A percentile compares a stretch with the other conserved stretches of the same genome.
Evolutionary conservation across 208 protist genomes (phyloP).

Genomic region (Leishmania braziliensis): DNA sequence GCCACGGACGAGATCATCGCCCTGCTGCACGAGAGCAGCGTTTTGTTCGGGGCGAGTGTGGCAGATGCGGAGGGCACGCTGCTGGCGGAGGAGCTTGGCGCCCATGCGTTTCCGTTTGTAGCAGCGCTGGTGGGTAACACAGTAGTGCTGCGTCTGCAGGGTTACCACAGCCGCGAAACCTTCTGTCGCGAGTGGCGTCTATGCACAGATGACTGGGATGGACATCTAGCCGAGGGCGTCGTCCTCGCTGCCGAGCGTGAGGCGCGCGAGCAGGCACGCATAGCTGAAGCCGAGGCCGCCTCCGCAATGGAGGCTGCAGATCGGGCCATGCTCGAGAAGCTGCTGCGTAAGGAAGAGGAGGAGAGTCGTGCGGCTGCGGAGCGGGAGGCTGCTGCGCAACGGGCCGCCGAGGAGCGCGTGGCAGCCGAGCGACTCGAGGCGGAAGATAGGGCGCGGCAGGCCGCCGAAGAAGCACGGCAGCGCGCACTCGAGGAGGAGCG

Average conservation of each 20-base stretch:
- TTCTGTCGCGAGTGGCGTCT: slow-evolving; percentile 54
- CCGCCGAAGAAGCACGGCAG: slow-evolving; percentile 28
- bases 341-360: slow-evolving; percentile 29
- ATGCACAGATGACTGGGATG: slow-evolving; percentile 69
- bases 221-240: slow-evolving; percentile 63
- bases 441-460: slow-evolving; percentile 33
- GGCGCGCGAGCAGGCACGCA: slow-evolving; percentile 49
- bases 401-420: slow-evolving; percentile 28
- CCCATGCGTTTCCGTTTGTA: slow-evolving; percentile 67
- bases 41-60: slow-evolving; percentile 71
- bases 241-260: slow-evolving; percentile 61
- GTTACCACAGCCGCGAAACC: slow-evolving; percentile 43
- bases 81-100: slow-evolving; percentile 53
- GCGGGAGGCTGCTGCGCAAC: slow-evolving; percentile 28
- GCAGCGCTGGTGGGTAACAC: slow-evolving; percentile 57
- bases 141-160: slow-evolving; percentile 61
- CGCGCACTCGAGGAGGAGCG: slow-evolving; percentile 16
- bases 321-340: slow-evolving; percentile 48
- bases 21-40: slow-evolving; percentile 42
- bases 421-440: slow-evolving; percentile 16
- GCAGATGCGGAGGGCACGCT: slow-evolving; percentile 42
- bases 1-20: slow-evolving; percentile 43
- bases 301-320: slow-evolving; percentile 64
- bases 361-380: slow-evolving; percentile 19
- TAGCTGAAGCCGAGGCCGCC: slow-evolving; percentile 44